These are phyloP conservation scores for Diplogelasinospora grovesii DNA, from an alignment of 495 filamentous ascomycete species.

Conservation along the genomic window DNA sequence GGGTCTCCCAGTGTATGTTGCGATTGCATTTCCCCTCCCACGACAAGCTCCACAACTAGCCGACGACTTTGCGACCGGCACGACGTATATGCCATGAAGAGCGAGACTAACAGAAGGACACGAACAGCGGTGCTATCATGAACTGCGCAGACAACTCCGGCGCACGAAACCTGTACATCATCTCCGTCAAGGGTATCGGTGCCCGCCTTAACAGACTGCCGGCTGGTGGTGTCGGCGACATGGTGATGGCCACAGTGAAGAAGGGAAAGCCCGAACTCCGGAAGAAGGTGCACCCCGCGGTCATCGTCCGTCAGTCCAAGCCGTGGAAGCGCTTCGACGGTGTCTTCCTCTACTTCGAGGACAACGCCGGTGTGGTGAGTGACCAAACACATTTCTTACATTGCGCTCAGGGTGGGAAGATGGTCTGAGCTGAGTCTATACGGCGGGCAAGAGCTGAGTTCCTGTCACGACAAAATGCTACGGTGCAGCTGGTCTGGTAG, in stretches of 20 bases:
- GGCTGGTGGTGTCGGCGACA: conserved; percentile 96
- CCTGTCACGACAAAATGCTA: too few species aligned
- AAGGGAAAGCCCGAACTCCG: conserved; percentile 98
- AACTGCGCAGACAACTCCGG: conserved; percentile 98
- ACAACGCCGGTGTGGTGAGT: conserved; percentile 97
- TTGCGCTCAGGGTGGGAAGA: not conserved
- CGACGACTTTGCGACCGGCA: not conserved
- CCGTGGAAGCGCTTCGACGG: conserved; percentile 97
- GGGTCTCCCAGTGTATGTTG: conserved; percentile 97
- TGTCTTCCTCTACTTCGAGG: conserved; percentile 99
- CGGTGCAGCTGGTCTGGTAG: too few species aligned
- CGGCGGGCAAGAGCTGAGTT: too few species aligned
- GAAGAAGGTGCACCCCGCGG: conserved; percentile 99
- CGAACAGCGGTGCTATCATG: conserved; percentile 81
- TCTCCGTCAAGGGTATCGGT: conserved; percentile 98
- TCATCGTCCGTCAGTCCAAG: conserved; percentile 97
- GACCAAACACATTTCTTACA: not conserved
- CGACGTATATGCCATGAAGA: too few species aligned
- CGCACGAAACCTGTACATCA: conserved; percentile 99
- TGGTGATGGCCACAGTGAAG: conserved; percentile 99
- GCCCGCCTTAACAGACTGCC: conserved; percentile 97
- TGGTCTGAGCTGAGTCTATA: too few species aligned
- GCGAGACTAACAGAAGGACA: conserved; percentile 16
- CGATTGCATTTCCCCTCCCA: conserved; percentile 5
- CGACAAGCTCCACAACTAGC: conserved; percentile 9